These are phyloP conservation scores for Aspergillus vadensis DNA, from an alignment of 2,329 filamentous ascomycete genomes.

Conservation along the genomic window DNA sequence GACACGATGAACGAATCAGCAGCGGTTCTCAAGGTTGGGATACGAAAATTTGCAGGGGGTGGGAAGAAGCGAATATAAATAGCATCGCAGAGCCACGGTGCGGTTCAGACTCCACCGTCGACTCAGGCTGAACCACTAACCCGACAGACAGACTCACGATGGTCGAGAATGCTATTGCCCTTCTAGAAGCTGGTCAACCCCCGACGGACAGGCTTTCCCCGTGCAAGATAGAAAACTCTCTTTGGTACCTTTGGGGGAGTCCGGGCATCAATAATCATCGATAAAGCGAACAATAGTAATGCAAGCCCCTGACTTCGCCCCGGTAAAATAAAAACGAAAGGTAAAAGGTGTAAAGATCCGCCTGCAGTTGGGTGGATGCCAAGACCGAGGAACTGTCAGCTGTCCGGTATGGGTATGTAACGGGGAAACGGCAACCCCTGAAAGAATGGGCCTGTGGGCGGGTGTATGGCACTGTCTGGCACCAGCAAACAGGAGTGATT, in stretches of 20 bases:
- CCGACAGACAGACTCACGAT: background rate
- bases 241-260: background rate
- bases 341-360: background rate
- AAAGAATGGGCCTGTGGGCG: background rate
- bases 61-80: constrained; percentile 5
- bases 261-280: background rate
- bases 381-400: constrained; percentile 1
- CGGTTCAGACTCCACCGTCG: constrained; percentile 6
- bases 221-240: background rate
- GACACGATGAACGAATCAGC: background rate
- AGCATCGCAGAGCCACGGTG: background rate
- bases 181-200: background rate
- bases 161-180: background rate
- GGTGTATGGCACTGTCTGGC: background rate
- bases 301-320: background rate
- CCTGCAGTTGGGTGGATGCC: background rate
- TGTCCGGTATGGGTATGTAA: constrained; percentile 3
- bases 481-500: background rate
- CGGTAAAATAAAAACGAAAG: background rate
- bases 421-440: constrained; percentile 3
- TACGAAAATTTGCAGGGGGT: constrained; percentile 4
- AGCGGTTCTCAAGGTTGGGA: background rate
- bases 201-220: background rate
- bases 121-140: constrained; percentile 2
- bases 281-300: constrained; percentile 1